Evolutionary conservation across 108 stramenopile genomes (phyloP), one percentile per base, ranked within the genome.

Genomic region (Skeletonema menzelii): DNA sequence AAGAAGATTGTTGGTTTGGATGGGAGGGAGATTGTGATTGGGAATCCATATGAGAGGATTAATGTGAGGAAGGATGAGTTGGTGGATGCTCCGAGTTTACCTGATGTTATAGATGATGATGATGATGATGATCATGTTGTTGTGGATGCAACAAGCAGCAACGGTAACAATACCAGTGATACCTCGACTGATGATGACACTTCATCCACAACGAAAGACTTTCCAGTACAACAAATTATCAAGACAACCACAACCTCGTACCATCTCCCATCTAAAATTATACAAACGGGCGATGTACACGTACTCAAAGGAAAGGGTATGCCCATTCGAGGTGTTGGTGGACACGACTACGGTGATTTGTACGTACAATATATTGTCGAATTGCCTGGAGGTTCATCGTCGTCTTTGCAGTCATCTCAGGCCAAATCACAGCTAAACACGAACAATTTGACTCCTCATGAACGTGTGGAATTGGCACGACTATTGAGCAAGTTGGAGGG

Each of bases 331-430:
- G 20, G 64, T 55, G 32, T 31, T 17, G 26, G 63, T 5, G 62
- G 32, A 17, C 31, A 47, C 4, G 73, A 85, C 19, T 88, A 75
- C 70, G 93, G 93, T 26, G 91, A 95, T 65, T 75, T 95, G 67
- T 95, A 95, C 79, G 75, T 95, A 30, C 89, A 95, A 59, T 95
- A 84, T 70, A 75, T 82, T 53, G 90, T 95, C 0, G 84, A 88
- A 63, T 75, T 87, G 82, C 89, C 90, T 5, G 68, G 69, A 31
- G 55, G 53, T 5, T 28, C 31, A 26, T 34, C 67, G 34, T 57
- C 67, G n/a, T 55, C 65, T 8, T 20, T 31, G 2, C 0, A 22
- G 49, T 3, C 65, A 53, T 32, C 65, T 15, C 6, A 40, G 31
- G 17, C 53, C 5, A 27, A 49, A 17, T 65, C 63, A 42, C 37